Conservation (phyloP, 164 flowering plant species). For the Malania oleifera region DNA sequence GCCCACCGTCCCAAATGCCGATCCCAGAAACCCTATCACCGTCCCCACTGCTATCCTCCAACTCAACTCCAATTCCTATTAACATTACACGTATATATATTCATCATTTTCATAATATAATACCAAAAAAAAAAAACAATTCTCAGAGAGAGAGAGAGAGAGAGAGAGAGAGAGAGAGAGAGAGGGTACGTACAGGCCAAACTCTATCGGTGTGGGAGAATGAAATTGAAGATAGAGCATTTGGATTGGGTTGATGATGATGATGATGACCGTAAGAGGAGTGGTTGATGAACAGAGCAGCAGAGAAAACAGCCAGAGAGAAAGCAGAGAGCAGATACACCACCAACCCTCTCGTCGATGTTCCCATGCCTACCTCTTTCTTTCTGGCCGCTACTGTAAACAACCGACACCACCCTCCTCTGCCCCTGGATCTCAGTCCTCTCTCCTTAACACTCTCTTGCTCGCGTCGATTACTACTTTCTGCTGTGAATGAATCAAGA, state of each 20-base stretch:
- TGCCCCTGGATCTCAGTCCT: neutral
- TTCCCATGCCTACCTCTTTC: conserved; percentile 29
- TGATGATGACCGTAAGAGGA: neutral
- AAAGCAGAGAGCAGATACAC: conserved; percentile 49
- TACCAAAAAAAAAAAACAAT: neutral
- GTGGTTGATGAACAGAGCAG: conserved; percentile 31
- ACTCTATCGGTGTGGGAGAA: conserved; percentile 18
- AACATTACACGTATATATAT: neutral
- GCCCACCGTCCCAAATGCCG: conserved; percentile 91
- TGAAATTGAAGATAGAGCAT: conserved; percentile 14
- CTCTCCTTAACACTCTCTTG: too few relatives aligned
- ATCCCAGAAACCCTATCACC: conserved; percentile 81
- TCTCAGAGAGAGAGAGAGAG: neutral
- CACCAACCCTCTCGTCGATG: conserved; percentile 49
- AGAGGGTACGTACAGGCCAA: conserved; percentile 62
- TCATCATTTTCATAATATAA: neutral
- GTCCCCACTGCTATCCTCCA: conserved; percentile 76
- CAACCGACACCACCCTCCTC: neutral
- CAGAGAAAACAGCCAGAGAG: conserved; percentile 41
- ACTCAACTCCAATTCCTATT: conserved; percentile 62
- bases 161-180: conserved; percentile 19
- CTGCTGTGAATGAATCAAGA: too few relatives aligned
- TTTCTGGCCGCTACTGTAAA: neutral
- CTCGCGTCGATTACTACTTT: too few relatives aligned
- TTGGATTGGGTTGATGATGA: neutral